Conservation (phyloP, 257 asterid species). For the Echites panduratus region DNA sequence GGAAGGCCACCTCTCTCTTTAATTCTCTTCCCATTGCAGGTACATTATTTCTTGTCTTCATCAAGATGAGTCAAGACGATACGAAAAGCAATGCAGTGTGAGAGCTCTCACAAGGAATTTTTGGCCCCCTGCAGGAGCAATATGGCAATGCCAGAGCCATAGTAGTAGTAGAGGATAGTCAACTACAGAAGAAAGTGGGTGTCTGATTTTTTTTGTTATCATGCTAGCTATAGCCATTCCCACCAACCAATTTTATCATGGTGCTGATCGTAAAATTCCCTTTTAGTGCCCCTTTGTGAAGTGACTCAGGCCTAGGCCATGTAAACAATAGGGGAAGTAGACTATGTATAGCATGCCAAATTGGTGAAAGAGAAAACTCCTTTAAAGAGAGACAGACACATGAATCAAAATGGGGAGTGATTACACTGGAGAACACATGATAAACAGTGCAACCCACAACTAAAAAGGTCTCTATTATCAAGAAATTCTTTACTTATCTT, state of each 20-base stretch:
- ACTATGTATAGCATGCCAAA: neutral
- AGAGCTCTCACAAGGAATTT: too few species aligned
- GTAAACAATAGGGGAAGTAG: neutral
- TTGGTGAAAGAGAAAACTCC: neutral
- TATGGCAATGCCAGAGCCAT: neutral
- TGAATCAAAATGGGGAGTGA: constrained; percentile 3
- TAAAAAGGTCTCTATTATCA: neutral
- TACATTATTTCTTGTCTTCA: too few species aligned
- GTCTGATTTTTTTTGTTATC: neutral
- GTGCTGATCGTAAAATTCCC: neutral
- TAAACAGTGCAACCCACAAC: constrained; percentile 9
- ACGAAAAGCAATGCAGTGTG: too few species aligned
- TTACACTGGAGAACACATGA: constrained; percentile 7
- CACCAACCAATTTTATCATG: constrained; percentile 9
- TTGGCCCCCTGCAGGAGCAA: too few species aligned
- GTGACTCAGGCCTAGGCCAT: constrained; percentile 11
- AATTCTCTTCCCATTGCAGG: neutral
- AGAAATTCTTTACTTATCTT: too few species aligned
- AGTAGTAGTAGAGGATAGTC: neutral
- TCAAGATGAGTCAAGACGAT: too few species aligned
- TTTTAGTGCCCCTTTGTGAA: neutral
- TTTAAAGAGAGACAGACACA: too few species aligned
- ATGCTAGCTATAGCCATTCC: neutral
- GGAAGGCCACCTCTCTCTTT: neutral
- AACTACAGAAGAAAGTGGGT: neutral